Evolutionary conservation across 257 asterid genomes (phyloP).

Genomic region (Cinchona pubescens): DNA sequence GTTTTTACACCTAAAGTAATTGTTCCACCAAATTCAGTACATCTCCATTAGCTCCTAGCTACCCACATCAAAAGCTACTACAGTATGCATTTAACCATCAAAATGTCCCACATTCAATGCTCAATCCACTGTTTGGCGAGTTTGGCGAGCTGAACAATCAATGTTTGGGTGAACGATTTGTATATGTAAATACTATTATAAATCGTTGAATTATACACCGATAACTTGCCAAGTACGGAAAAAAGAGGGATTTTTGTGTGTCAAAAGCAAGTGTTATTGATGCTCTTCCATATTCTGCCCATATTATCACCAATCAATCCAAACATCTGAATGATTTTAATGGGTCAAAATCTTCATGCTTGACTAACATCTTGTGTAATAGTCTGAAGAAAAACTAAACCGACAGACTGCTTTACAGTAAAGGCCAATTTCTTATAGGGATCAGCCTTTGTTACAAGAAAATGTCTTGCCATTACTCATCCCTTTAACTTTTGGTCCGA

Average conservation of each 20-base stretch:
- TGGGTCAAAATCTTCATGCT: neutral
- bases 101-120: no score
- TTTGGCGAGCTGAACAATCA: no score
- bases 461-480: neutral
- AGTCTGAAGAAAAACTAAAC: neutral
- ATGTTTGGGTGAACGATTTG: no score
- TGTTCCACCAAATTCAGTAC: constrained; percentile 12
- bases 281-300: neutral
- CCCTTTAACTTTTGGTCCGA: neutral
- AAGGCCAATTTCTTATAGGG: neutral
- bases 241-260: no score
- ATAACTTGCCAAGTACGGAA: no score
- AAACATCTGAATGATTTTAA: neutral
- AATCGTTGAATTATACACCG: no score
- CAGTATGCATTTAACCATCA: no score
- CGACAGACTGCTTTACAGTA: neutral
- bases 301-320: neutral
- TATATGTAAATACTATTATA: no score
- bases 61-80: neutral
- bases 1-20: neutral
- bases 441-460: neutral
- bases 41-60: neutral
- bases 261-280: neutral
- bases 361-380: neutral
- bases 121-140: no score